These are phyloP conservation scores for Penicillium soppii DNA, from an alignment of 495 filamentous ascomycete genomes.

Conservation along the genomic window DNA sequence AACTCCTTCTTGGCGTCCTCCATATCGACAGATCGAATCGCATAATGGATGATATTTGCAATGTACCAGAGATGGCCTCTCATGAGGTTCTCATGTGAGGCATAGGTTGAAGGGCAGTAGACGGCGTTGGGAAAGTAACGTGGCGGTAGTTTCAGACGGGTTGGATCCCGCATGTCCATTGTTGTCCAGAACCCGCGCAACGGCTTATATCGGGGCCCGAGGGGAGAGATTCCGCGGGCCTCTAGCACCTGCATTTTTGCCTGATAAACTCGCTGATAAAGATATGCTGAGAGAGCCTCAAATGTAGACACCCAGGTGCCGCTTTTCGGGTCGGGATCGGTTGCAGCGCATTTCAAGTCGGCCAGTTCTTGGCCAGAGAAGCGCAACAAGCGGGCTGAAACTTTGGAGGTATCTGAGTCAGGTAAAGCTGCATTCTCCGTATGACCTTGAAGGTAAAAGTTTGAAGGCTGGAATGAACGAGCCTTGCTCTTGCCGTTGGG, in stretches of 20 bases:
- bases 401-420: neutral
- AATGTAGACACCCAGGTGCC: neutral
- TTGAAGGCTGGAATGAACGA: neutral
- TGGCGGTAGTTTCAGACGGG: neutral
- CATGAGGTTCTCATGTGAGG: neutral
- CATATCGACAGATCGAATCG: neutral
- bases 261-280: neutral
- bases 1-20: neutral
- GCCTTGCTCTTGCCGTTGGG: neutral
- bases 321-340: neutral
- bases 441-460: neutral
- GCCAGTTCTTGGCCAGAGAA: neutral
- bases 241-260: neutral
- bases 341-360: neutral
- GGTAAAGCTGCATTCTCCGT: too few species aligned
- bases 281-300: neutral
- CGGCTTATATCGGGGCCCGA: neutral
- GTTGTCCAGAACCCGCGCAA: slow-evolving; percentile 1
- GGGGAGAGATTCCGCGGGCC: neutral
- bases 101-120: neutral
- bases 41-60: neutral
- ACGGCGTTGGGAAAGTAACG: slow-evolving; percentile 8
- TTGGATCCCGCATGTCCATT: slow-evolving; percentile 2
- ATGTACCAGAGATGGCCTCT: neutral
- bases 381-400: neutral